Evolutionary conservation across 768 basidiomycete genomes (phyloP).

Genomic region (Macrolepiota dolichaula): DNA sequence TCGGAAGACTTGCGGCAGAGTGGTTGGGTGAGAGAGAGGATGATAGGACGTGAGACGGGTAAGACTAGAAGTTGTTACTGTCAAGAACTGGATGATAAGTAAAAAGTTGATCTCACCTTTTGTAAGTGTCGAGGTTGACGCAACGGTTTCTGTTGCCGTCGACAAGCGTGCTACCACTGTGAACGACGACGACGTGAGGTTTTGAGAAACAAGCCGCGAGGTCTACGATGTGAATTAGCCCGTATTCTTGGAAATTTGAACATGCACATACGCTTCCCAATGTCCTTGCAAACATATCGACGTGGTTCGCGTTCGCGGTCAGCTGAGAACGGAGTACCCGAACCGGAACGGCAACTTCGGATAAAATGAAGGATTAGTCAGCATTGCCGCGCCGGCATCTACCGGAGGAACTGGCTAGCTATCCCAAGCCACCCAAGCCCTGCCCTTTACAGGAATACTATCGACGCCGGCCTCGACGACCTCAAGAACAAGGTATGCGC

Average conservation of each 20-base stretch:
- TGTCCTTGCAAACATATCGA: slow-evolving; percentile 14
- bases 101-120: slow-evolving; percentile 1
- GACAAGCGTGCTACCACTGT: slow-evolving; percentile 5
- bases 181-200: not conserved
- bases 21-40: slow-evolving; percentile 59
- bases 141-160: not conserved
- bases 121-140: not conserved
- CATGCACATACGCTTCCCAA: slow-evolving; percentile 12
- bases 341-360: slow-evolving; percentile 19
- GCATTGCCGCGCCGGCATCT: slow-evolving; percentile 22
- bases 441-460: slow-evolving; percentile 24
- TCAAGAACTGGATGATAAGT: not conserved
- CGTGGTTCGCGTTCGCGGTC: slow-evolving; percentile 10
- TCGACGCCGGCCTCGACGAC: slow-evolving; percentile 40
- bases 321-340: slow-evolving; percentile 16
- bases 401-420: slow-evolving; percentile 37
- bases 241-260: not conserved
- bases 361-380: slow-evolving; percentile 29
- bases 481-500: slow-evolving; percentile 39
- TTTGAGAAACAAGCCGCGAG: not conserved
- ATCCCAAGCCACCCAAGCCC: slow-evolving; percentile 35
- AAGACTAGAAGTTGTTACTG: slow-evolving; percentile 20
- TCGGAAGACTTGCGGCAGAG: slow-evolving; percentile 42
- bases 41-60: slow-evolving; percentile 45
- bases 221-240: not conserved